Evolutionary conservation across 441 rosid species (phyloP), one percentile per base, ranked within the genome.

Genomic region (Croton setiger): DNA sequence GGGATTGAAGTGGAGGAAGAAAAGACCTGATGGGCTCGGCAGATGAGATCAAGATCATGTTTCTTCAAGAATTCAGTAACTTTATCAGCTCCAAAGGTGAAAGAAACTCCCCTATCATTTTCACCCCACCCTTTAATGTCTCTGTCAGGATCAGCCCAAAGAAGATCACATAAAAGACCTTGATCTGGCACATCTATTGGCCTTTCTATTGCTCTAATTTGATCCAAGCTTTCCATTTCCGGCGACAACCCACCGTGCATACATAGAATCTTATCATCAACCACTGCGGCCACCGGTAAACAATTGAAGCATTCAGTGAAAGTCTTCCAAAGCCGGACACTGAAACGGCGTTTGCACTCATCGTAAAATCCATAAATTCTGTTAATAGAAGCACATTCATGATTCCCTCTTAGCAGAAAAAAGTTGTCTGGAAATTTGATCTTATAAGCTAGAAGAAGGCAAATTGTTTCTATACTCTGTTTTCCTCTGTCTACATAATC

Each of bases 211-310:
- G 59, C 83, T 79, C 92, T 83, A 69, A 89, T 81, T 66, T 88
- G 92, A 79, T 92, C 94, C 74, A 89, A 76, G 79, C 78, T 86
- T 12, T 78, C 58, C 37, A 92, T 82, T 12, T 92, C 97, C 3
- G 97, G 96, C 12, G 97, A 91, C 44, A 91, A 89, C 21, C 97
- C 97, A 55, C 97, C 96, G 41, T 92, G 97, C 96, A 92, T 92
- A 70, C 97, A 92, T 68, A 92, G 56, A 59, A 92, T 92, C 37
- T 88, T 92, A 56, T 88, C 97, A 48, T 92, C 97, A 36, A 92
- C 73, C 45, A 92, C 84, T 52, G 97, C 97, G 0, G 96, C 89
- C 14, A 89, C 94, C 17, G 97, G 97, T 58, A 92, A 91, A 67
- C 91, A 89, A 55, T 91, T 91, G 75, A 91, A 91, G 76, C 91